phyloP scores from a whole-genome alignment of 2,329 filamentous ascomycete genomes.

The Pseudonectria foliicola region DNA sequence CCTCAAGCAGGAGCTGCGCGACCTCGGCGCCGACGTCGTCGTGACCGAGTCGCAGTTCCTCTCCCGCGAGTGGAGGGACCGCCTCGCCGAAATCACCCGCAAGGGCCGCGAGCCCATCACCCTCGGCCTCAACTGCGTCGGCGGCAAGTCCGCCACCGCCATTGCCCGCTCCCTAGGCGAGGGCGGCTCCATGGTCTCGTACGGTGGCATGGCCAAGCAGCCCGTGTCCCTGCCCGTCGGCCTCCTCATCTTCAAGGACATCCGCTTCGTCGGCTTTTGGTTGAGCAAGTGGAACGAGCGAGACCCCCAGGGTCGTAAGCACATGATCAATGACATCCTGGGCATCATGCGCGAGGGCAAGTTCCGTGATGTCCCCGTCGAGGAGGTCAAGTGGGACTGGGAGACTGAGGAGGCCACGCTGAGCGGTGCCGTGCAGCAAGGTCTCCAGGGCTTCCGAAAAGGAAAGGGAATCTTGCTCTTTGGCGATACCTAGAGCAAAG shows the following conservation, averaged over 20 bases:
- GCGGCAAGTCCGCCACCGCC: slow-evolving; percentile 73
- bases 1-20: slow-evolving; percentile 43
- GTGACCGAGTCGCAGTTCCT: slow-evolving; percentile 50
- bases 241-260: slow-evolving; percentile 86
- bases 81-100: slow-evolving; percentile 59
- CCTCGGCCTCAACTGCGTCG: slow-evolving; percentile 87
- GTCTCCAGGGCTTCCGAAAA: slow-evolving; percentile 72
- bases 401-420: slow-evolving; percentile 66
- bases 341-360: slow-evolving; percentile 65
- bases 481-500: slow-evolving; percentile 41
- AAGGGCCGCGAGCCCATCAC: slow-evolving; percentile 64
- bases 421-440: slow-evolving; percentile 69
- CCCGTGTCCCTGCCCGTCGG: slow-evolving; percentile 75
- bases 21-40: slow-evolving; percentile 50
- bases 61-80: slow-evolving; percentile 53
- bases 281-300: slow-evolving; percentile 80
- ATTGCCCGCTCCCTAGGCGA: slow-evolving; percentile 67
- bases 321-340: slow-evolving; percentile 79
- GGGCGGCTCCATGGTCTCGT: slow-evolving; percentile 76
- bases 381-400: slow-evolving; percentile 76
- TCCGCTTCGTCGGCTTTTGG: slow-evolving; percentile 91
- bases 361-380: slow-evolving; percentile 78
- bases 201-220: slow-evolving; percentile 90
- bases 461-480: slow-evolving; percentile 92
- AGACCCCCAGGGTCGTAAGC: slow-evolving; percentile 65